Percentiles rank a stretch among this genome's conserved stretches.
phyloP scores from a whole-genome alignment of 768 basidiomycete genomes.

The Boletellus emodensis region DNA sequence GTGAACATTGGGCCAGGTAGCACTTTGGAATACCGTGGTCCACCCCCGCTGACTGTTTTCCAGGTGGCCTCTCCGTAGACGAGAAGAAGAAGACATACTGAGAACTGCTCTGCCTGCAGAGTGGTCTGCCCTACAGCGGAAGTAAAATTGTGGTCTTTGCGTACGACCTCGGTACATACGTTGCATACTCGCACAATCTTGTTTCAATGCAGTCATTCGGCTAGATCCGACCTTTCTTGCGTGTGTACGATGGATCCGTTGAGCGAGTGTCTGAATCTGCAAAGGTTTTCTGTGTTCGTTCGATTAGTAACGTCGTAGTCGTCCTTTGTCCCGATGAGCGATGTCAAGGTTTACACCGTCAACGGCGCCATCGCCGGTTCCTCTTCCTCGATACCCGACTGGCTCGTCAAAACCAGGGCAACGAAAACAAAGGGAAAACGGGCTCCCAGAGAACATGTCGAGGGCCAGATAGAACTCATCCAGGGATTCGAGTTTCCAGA shows the following conservation, averaged over 20 bases:
- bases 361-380: conserved; percentile 88
- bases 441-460: conserved; percentile 64
- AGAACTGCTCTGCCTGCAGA: background rate
- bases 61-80: conserved; percentile 93
- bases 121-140: background rate
- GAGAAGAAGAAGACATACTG: conserved; percentile 98
- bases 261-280: too few species aligned
- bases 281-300: too few species aligned
- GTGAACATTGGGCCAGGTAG: conserved; percentile 97
- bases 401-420: conserved; percentile 75
- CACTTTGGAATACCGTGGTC: conserved; percentile 9
- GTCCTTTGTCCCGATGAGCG: conserved; percentile 21
- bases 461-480: conserved; percentile 85
- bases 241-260: too few species aligned
- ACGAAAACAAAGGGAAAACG: conserved; percentile 54
- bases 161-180: conserved; percentile 17
- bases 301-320: conserved; percentile 17
- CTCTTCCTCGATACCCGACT: conserved; percentile 90
- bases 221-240: too few species aligned
- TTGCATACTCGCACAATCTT: conserved; percentile 16
- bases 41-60: background rate
- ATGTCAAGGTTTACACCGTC: conserved; percentile 90
- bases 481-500: conserved; percentile 98
- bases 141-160: conserved; percentile 9
- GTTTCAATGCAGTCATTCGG: conserved; percentile 1